Evolutionary conservation across 78 protist genomes (phyloP), one percentile per base, ranked within the genome.

Genomic region (Cyanophora paradoxa): DNA sequence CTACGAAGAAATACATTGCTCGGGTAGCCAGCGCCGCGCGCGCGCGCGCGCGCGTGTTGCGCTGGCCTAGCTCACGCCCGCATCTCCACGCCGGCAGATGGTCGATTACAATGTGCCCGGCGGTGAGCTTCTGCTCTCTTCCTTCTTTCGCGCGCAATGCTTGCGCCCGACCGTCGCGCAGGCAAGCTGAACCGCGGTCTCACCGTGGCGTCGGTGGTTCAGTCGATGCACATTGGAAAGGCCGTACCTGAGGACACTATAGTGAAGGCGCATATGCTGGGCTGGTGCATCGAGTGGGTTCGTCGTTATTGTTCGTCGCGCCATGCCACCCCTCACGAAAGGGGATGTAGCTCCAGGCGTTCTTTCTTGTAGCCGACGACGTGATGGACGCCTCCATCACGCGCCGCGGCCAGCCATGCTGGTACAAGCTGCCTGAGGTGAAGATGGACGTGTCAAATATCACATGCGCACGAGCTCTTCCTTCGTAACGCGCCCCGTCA

Each of bases 361-460:
- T 86, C 84, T 89, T 94, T 58, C 84, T 96, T 19, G 93, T 96
- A 11, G 86, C 96, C 28, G 99, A 96, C 57, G 99, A 96, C 50
- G 68, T 94, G 40, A 93, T 93, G 97, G 99, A 96, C 64, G 68
- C 62, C 22, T 83, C 93, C 2, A 37, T 72, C 31, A 90, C 93
- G 1, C 79, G 99, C 37, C 79, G 99, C 17, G 95, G 95, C n/a
- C 62, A 76, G 33, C 92, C 91, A 37, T 92, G 96, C 68, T 92
- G 96, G 96, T 91, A 90, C 78, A 28, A 68, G 17, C 42, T 57
- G 28, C 56, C 7, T 20, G 74, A 78, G n/a, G 81, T 37, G 24
- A n/a, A n/a, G n/a, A n/a, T n/a, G n/a, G n/a, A n/a, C n/a, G n/a
- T n/a, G n/a, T n/a, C n/a, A n/a, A n/a, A n/a, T n/a, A n/a, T n/a